phyloP scores from a whole-genome alignment of 2,329 filamentous ascomycete species.

The Paradendryphiella salina region DNA sequence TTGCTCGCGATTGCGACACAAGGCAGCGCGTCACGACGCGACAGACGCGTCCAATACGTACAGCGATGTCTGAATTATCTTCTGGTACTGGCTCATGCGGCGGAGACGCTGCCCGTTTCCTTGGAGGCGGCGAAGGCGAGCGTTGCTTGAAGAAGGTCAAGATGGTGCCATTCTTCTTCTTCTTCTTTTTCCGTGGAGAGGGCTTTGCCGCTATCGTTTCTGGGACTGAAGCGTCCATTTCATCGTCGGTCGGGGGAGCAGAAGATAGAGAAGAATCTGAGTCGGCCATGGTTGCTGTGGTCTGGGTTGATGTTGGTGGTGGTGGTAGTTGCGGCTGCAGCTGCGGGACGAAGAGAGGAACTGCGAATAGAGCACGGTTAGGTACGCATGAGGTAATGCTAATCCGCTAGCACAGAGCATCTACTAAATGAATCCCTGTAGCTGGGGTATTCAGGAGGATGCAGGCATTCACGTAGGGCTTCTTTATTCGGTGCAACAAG shows the following conservation, averaged over 20 bases:
- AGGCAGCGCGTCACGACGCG: slow-evolving; percentile 44
- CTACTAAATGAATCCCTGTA: slow-evolving; percentile 22
- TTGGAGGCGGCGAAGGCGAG: slow-evolving; percentile 55
- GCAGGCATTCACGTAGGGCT: not conserved
- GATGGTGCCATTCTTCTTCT: slow-evolving; percentile 43
- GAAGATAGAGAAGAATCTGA: slow-evolving; percentile 62
- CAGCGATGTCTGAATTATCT: slow-evolving; percentile 89
- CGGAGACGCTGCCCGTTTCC: slow-evolving; percentile 83
- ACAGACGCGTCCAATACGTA: slow-evolving; percentile 60
- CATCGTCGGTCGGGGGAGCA: slow-evolving; percentile 62
- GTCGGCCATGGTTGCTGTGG: slow-evolving; percentile 55
- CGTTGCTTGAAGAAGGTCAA: slow-evolving; percentile 47
- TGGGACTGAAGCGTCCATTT: slow-evolving; percentile 44
- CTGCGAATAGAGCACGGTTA: slow-evolving; percentile 34
- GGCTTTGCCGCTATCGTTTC: slow-evolving; percentile 32
- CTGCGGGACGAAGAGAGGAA: slow-evolving; percentile 28
- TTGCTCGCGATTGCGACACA: slow-evolving; percentile 23
- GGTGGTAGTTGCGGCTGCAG: slow-evolving; percentile 23
- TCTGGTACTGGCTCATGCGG: slow-evolving; percentile 87
- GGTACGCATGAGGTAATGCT: slow-evolving; percentile 46
- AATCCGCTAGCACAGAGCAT: slow-evolving; percentile 37
- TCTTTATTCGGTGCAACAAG: not conserved
- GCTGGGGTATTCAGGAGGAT: slow-evolving; percentile 11
- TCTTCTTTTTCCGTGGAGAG: slow-evolving; percentile 37
- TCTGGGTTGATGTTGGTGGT: slow-evolving; percentile 27